Conservation (phyloP, 768 basidiomycete species). For the Chiua virens region DNA sequence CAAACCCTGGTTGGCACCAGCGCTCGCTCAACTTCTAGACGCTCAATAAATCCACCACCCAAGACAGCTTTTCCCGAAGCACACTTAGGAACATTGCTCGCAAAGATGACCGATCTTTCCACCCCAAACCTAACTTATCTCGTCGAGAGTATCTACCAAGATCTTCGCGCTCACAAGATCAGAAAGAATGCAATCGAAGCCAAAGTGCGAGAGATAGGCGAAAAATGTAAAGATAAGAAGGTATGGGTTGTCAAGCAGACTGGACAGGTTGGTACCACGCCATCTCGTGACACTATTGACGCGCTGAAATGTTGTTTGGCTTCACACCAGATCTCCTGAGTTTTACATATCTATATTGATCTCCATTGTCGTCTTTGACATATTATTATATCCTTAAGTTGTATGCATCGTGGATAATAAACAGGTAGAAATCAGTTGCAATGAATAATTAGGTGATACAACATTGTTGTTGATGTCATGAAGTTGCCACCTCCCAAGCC, state of each 20-base stretch:
- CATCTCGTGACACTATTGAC: neutral
- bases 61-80: slow-evolving; percentile 70
- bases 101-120: slow-evolving; percentile 61
- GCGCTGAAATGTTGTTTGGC: neutral
- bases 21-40: slow-evolving; percentile 26
- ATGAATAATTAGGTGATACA: neutral
- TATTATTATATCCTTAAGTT: slow-evolving; percentile 9
- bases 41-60: slow-evolving; percentile 29
- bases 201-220: slow-evolving; percentile 73
- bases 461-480: slow-evolving; percentile 19
- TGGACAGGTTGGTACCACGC: slow-evolving; percentile 5
- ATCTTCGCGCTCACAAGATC: slow-evolving; percentile 65
- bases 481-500: slow-evolving; percentile 38
- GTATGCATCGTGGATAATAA: slow-evolving; percentile 1
- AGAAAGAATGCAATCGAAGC: slow-evolving; percentile 85
- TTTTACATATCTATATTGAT: neutral
- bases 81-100: slow-evolving; percentile 57
- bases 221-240: slow-evolving; percentile 71
- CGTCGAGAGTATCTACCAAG: slow-evolving; percentile 71
- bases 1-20: slow-evolving; percentile 17
- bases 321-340: slow-evolving; percentile 7
- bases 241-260: slow-evolving; percentile 65
- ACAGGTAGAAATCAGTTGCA: neutral
- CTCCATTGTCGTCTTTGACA: neutral
- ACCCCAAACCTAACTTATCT: slow-evolving; percentile 64